Base-by-base conservation (phyloP, 2,329 filamentous ascomycete genomes). In the Fusarium sterilihyphosum region DNA sequence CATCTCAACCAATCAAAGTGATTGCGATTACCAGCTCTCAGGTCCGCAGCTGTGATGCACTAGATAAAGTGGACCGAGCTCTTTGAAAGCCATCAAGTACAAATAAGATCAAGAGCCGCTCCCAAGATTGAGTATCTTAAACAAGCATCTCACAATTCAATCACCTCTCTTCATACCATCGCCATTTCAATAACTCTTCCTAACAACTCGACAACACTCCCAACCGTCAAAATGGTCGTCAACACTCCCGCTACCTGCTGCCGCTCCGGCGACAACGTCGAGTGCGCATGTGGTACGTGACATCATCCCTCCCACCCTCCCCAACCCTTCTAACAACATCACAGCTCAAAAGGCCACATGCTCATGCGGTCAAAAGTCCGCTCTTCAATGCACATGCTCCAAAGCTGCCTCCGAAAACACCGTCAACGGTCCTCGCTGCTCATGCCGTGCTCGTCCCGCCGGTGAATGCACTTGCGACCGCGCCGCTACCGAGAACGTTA, bases 331-430 rank as follows among this genome's bases (percentile, higher is more conserved):
- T 65, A 70, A 73, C 70, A 66, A 64, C 17, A 64, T 61, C 29
- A 26, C 76, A 90, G 90, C 90, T 77, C 83, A 90, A 78, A 87
- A 92, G 83, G 91, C 91, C 14, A 92, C 87, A 69, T 98, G 95
- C 90, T 97, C 94, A 22, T 98, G 96, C 83, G 96, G 96, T 81
- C 91, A 98, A 87, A 89, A 96, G 82, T 90, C 91, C 8, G 96
- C 96, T 57, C 90, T 98, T 56, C 88, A 95, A 82, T 98, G 96
- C 90, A 93, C 87, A 72, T 98, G 96, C 86, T 90, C 90, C 79
- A 95, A 94, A 83, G 89, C 95, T 8, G 74, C 88, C 8, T 84
- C 86, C 22, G 95, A 98, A 88, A 98, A 98, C 87, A 85, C 85
- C 46, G 82, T 94, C 64, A 83, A 86, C 12, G 94, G 94, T 12